These are phyloP conservation scores for Apiospora sp. DNA, from an alignment of 2,329 filamentous ascomycete genomes.

Conservation along the genomic window DNA sequence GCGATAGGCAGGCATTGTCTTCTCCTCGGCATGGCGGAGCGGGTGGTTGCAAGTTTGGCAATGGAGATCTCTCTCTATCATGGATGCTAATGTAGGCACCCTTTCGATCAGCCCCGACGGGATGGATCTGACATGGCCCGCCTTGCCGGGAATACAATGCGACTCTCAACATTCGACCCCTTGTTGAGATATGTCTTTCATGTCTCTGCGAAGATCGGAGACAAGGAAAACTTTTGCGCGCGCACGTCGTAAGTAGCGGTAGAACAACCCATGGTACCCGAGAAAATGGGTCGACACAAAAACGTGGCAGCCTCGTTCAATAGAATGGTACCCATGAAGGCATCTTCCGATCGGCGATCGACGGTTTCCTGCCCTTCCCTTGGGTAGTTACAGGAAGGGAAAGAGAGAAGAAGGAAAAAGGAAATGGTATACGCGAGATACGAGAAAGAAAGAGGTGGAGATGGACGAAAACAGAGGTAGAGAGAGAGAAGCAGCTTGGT, in stretches of 20 bases:
- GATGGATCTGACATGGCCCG: neutral
- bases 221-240: neutral
- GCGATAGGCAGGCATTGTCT: neutral
- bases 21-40: neutral
- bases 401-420: neutral
- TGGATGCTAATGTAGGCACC: constrained; percentile 12
- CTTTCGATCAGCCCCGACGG: neutral
- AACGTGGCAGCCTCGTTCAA: constrained; percentile 30
- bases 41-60: neutral
- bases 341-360: constrained; percentile 21
- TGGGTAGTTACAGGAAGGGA: neutral
- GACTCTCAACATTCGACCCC: neutral
- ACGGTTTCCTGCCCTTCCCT: neutral
- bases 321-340: constrained; percentile 8
- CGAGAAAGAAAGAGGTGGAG: neutral
- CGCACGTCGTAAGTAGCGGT: neutral
- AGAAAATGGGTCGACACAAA: constrained; percentile 16
- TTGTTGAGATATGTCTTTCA: neutral
- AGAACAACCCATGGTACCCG: neutral
- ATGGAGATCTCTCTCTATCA: neutral
- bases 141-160: neutral
- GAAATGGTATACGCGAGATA: constrained; percentile 2
- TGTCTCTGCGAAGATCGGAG: neutral
- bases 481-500: neutral
- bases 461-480: neutral